A percentile compares a stretch with the other conserved stretches of the same genome.
These are phyloP conservation scores for Mucor lusitanicus DNA, from an alignment of 371 early-diverging fungal species.

Conservation along the genomic window DNA sequence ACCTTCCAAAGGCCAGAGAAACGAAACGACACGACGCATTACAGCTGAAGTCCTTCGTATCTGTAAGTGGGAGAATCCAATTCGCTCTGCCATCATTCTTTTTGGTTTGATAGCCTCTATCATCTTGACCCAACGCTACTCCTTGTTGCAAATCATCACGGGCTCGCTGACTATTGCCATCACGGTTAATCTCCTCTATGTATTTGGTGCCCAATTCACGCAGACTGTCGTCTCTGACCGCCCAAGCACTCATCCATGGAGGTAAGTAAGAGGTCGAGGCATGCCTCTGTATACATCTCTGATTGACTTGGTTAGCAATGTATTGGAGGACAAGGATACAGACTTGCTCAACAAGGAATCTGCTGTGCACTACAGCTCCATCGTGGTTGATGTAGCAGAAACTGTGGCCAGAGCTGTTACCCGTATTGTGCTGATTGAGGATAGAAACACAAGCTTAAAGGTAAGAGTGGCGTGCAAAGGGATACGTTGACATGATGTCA, in stretches of 20 bases:
- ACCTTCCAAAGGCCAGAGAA: not conserved
- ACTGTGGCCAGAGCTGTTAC: slow-evolving; percentile 25
- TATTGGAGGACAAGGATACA: not conserved
- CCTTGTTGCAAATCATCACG: slow-evolving; percentile 33
- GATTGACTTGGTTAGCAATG: not conserved
- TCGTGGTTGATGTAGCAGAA: slow-evolving; percentile 25
- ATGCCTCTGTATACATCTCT: not conserved
- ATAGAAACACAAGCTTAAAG: slow-evolving; percentile 32
- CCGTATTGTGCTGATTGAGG: slow-evolving; percentile 34
- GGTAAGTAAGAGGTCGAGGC: not conserved
- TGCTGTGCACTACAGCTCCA: slow-evolving; percentile 27
- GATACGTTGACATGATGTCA: not conserved
- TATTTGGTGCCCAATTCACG: slow-evolving; percentile 13
- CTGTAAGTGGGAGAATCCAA: slow-evolving; percentile 37
- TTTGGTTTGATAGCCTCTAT: slow-evolving; percentile 12
- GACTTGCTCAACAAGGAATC: slow-evolving; percentile 15
- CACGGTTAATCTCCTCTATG: slow-evolving; percentile 33
- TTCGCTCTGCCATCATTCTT: slow-evolving; percentile 25
- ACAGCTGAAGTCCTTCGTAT: not conserved
- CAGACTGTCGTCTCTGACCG: slow-evolving; percentile 1
- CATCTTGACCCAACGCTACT: slow-evolving; percentile 26
- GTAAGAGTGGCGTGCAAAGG: slow-evolving; percentile 4
- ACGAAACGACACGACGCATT: not conserved
- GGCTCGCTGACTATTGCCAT: slow-evolving; percentile 29
- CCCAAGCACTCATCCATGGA: slow-evolving; percentile 1